Base-by-base conservation (phyloP, 2,329 filamentous ascomycete genomes). In the Colletotrichum eleusines region DNA sequence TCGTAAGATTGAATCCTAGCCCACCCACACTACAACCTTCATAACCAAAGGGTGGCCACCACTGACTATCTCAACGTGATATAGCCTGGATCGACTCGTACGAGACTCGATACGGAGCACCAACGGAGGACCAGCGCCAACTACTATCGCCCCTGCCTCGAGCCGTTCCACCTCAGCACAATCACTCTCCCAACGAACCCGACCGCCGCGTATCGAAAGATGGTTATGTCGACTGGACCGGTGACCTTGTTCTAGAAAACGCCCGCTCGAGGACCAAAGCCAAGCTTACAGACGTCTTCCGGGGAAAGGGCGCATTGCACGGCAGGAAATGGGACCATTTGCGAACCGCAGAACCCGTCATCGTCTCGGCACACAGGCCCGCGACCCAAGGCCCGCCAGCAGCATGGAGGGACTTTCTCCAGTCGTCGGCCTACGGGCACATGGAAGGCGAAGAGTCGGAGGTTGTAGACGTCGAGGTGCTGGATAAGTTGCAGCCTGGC, bases 281-380 rank as follows among this genome's bases (percentile, higher is more conserved):
- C 28, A 82, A 78, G 69, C 78, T 88, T 26, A 84, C 85, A 62
- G 81, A 82, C 63, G 78, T 88, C 28, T 81, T 88, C 62, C 80
- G 79, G 75, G 65, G 79, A 78, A 73, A 84, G 77, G 86, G 74
- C 83, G 86, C 54, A 84, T 84, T 78, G 77, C 84, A 77, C 57
- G 87, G 87, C 3, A 83, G 87, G 70, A 85, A 85, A 79, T 90
- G 88, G 87, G 88, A 90, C 74, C 87, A 90, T 75, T 77, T 90
- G 62, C 86, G 88, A 63, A 86, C 86, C 3, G 83, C 85, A 42
- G 88, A 90, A 70, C 88, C 88, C 5, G 87, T 90, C 73, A 89
- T 90, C 73, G 85, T 89, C 58, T 81, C 87, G 31, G 81, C 82
- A 50, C 84, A 86, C 72, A 79, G 80, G 67, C 81, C 83, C 16